Evolutionary conservation across 106 monocot genomes (phyloP).

Genomic region (Dendrobium huoshanense): DNA sequence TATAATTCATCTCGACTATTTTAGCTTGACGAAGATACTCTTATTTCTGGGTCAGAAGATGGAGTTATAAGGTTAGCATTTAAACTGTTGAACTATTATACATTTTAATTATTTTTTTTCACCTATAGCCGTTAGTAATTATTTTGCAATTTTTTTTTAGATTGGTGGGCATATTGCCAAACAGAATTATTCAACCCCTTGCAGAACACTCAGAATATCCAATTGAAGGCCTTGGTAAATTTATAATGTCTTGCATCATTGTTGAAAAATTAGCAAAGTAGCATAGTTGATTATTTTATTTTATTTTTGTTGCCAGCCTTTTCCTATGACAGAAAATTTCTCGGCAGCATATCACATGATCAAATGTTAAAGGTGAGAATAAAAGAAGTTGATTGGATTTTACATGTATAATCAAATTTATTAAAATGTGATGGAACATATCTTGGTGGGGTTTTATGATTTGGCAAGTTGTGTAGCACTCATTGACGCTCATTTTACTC

Average conservation of each 20-base stretch:
- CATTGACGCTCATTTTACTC: background rate
- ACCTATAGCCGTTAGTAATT: too few relatives aligned
- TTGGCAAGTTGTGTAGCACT: background rate
- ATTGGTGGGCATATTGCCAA: slow-evolving; percentile 84
- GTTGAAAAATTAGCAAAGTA: background rate
- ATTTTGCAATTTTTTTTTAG: slow-evolving; percentile 21
- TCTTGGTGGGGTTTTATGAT: background rate
- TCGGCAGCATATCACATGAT: slow-evolving; percentile 97
- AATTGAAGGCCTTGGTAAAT: slow-evolving; percentile 77
- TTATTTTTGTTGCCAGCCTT: slow-evolving; percentile 45
- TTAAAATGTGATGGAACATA: background rate
- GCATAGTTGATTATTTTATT: slow-evolving; percentile 6
- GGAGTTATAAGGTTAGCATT: slow-evolving; percentile 73
- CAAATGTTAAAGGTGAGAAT: slow-evolving; percentile 75
- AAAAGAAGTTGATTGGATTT: background rate
- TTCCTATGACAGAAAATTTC: slow-evolving; percentile 76
- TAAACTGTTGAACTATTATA: background rate
- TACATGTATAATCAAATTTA: background rate
- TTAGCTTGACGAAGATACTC: slow-evolving; percentile 92
- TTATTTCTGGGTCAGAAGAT: slow-evolving; percentile 90
- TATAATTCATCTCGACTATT: background rate
- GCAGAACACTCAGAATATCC: slow-evolving; percentile 94
- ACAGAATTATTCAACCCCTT: slow-evolving; percentile 77
- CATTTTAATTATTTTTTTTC: background rate
- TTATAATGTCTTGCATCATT: background rate